phyloP scores from a whole-genome alignment of 225 moss, liverwort and hornwort genomes.

The Thuidium tamariscinum region DNA sequence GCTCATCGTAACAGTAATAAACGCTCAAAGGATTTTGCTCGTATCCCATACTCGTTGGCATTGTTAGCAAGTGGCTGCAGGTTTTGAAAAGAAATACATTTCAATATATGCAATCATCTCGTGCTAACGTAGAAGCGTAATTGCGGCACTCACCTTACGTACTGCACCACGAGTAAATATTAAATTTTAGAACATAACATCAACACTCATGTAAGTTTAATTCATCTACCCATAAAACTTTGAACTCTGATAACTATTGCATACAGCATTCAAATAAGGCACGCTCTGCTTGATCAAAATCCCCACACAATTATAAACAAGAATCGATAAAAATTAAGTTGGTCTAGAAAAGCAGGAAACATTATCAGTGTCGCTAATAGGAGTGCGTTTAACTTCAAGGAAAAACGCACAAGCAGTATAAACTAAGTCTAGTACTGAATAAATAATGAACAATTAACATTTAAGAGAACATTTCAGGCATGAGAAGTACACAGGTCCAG shows the following conservation, averaged over 20 bases:
- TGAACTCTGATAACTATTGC: neutral
- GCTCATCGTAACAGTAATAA: conserved; percentile 77
- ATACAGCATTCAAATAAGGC: neutral
- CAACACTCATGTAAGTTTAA: neutral
- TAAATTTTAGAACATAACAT: neutral
- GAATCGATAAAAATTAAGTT: neutral
- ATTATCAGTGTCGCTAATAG: neutral
- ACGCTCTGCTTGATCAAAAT: neutral
- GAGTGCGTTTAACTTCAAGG: neutral
- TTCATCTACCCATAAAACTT: neutral
- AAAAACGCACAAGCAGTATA: neutral
- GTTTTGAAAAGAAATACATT: neutral
- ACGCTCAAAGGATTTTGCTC: conserved; percentile 90
- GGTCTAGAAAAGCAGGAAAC: neutral
- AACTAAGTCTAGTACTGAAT: neutral
- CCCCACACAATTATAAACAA: neutral
- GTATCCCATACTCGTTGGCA: conserved; percentile 71
- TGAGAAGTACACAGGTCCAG: conserved; percentile 56
- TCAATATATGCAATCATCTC: neutral
- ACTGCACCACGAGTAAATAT: neutral
- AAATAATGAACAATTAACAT: neutral
- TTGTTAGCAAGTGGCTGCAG: conserved; percentile 58
- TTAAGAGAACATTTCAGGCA: neutral
- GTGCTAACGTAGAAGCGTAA: neutral
- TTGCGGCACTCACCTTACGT: neutral